Base-by-base conservation (phyloP, 1,284 basidiomycete species). In the Pyrrhoderma lamaoense region DNA sequence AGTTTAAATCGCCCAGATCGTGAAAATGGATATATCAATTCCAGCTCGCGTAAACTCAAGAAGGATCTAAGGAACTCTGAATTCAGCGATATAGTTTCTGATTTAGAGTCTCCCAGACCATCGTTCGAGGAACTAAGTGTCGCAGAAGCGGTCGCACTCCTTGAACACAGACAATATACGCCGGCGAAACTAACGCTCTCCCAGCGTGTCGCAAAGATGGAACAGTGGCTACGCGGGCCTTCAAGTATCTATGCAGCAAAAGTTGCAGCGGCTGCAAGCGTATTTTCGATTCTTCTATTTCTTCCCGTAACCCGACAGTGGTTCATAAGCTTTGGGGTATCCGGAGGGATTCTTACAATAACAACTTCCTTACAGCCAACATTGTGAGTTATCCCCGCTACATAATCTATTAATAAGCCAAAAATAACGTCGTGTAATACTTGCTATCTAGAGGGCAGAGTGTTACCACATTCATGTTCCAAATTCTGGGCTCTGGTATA, bases 341-440 rank as follows among this genome's bases (percentile, higher is more conserved):
- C 60, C 0, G 57, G 60, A 3, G 64, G 64, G 11, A 54, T 67
- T 25, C 59, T 69, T 27, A 69, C 67, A 2, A 61, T 67, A 21
- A 58, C 64, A 13, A 65, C 67, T n/a, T 64, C 65, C 1, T 55
- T 68, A 37, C 58, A 62, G 4, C 66, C 66, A 2, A 64, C 65
- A 13, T 21, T 53, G 52, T 49, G 44, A 18, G 8, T n/a, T n/a
- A n/a, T n/a, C n/a, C n/a, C n/a, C n/a, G n/a, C 53, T 65, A 46
- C 44, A 38, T 36, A 22, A 39, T 13, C 7, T 14, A 22, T 31
- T 27, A 11, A 22, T 35, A 14, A 7, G 5, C 14, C n/a, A 16
- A 31, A n/a, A 2, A 23, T 25, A 45, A 40, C 8, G 18, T n/a
- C 40, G 23, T 2, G 8, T 16, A 8, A 22, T 40, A 40, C n/a